A percentile compares a stretch with the other conserved stretches of the same genome.
phyloP scores from a whole-genome alignment of 2,329 filamentous ascomycete genomes.

The Fragosphaeria purpurea region DNA sequence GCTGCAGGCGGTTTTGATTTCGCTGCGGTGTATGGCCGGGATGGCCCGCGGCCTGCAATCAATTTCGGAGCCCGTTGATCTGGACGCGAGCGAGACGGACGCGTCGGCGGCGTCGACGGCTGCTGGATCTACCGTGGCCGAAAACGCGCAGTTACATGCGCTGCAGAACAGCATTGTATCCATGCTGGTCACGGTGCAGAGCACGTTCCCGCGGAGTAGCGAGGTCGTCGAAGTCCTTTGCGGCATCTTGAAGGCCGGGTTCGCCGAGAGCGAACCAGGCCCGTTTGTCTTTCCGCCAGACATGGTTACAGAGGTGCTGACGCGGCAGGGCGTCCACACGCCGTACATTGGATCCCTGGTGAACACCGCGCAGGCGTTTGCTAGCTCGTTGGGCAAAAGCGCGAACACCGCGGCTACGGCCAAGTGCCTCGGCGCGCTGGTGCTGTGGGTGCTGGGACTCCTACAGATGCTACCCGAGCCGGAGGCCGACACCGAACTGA shows the following conservation, averaged over 20 bases:
- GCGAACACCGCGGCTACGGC: constrained; percentile 31
- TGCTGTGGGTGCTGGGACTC: constrained; percentile 53
- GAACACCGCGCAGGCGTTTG: constrained; percentile 60
- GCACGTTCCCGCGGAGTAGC: constrained; percentile 45
- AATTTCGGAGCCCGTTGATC: constrained; percentile 55
- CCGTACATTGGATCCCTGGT: constrained; percentile 60
- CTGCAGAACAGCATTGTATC: constrained; percentile 38
- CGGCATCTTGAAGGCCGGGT: constrained; percentile 61
- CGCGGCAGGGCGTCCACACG: constrained; percentile 46
- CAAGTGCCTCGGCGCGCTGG: constrained; percentile 38
- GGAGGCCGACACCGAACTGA: constrained; percentile 58
- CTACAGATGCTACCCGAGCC: constrained; percentile 53
- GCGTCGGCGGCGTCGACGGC: neutral
- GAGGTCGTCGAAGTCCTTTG: constrained; percentile 67
- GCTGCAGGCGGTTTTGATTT: constrained; percentile 40
- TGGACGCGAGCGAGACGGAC: constrained; percentile 36
- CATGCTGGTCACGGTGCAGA: constrained; percentile 37
- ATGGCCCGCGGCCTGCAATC: constrained; percentile 65
- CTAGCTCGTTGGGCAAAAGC: constrained; percentile 46
- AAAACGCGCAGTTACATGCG: constrained; percentile 16
- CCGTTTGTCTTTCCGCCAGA: constrained; percentile 65
- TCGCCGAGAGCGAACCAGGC: constrained; percentile 62
- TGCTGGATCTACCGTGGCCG: neutral
- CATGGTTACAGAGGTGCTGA: constrained; percentile 57
- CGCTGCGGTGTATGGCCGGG: constrained; percentile 57